Conservation (phyloP, 345 rosid species). For the Reutealis trisperma region DNA sequence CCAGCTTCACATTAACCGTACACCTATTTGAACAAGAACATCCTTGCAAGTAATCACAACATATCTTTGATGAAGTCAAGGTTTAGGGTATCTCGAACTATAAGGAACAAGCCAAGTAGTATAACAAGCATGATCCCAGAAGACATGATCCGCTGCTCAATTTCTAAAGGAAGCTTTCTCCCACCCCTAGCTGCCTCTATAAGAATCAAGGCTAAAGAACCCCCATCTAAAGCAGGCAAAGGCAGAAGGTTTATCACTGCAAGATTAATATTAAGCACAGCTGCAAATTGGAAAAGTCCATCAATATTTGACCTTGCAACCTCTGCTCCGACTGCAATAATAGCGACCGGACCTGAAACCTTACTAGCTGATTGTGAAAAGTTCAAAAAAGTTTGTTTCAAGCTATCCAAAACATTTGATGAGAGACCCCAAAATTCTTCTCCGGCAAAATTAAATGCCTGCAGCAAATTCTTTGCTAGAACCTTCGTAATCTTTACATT, state of each 20-base stretch:
- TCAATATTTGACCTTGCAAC: conserved; percentile 92
- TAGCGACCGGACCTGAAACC: conserved; percentile 91
- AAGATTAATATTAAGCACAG: conserved; percentile 78
- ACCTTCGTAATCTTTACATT: conserved; percentile 70
- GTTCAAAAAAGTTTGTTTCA: conserved; percentile 78
- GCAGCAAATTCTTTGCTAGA: conserved; percentile 51
- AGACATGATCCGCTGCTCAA: conserved; percentile 89
- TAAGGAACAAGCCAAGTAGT: conserved; percentile 78
- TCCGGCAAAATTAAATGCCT: conserved; percentile 63
- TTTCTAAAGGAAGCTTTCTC: conserved; percentile 79
- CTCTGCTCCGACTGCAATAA: conserved; percentile 96
- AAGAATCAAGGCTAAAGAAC: conserved; percentile 82
- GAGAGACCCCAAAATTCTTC: conserved; percentile 76
- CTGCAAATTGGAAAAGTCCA: conserved; percentile 90
- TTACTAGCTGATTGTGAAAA: conserved; percentile 88
- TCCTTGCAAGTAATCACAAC: conserved; percentile 45
- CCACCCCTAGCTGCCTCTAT: conserved; percentile 90
- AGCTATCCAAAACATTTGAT: conserved; percentile 71
- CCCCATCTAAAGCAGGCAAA: conserved; percentile 93
- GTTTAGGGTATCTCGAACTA: conserved; percentile 83
- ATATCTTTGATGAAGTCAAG: conserved; percentile 78
- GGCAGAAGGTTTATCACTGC: conserved; percentile 91
- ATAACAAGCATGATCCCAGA: conserved; percentile 84
- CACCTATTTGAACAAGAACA: conserved; percentile 9
- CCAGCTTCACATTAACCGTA: not conserved